A percentile compares a stretch with the other conserved stretches of the same genome.
These are phyloP conservation scores for Chalaropsis thielavioides DNA, from an alignment of 2,329 filamentous ascomycete species.

Conservation along the genomic window DNA sequence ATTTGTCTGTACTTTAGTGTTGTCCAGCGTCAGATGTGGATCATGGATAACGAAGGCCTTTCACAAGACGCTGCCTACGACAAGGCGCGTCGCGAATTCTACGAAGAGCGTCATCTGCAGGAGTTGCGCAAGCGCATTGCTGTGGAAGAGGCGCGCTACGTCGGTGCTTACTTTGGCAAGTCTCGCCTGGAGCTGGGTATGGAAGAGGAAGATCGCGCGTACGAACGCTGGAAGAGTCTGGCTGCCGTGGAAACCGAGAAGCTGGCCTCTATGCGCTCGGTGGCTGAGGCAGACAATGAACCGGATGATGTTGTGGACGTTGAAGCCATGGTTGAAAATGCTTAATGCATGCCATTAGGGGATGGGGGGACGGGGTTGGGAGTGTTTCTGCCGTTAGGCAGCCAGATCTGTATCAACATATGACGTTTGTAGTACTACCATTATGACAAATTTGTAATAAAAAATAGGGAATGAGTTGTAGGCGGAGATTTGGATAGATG, in stretches of 20 bases:
- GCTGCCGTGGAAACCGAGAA: conserved; percentile 38
- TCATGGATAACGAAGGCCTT: conserved; percentile 54
- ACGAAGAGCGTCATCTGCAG: conserved; percentile 63
- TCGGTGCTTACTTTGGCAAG: conserved; percentile 81
- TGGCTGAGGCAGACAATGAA: conserved; percentile 21
- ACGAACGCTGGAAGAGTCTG: conserved; percentile 76
- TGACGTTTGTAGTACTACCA: neutral
- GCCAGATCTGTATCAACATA: conserved; percentile 7
- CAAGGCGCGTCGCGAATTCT: conserved; percentile 76
- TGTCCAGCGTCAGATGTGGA: conserved; percentile 77
- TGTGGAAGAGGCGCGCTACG: conserved; percentile 70
- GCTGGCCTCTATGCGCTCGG: conserved; percentile 28
- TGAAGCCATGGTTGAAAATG: conserved; percentile 9
- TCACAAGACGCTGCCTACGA: conserved; percentile 65
- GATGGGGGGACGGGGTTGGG: neutral
- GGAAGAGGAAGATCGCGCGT: conserved; percentile 64
- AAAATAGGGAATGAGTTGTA: neutral
- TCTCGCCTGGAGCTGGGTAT: conserved; percentile 61
- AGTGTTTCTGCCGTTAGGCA: conserved; percentile 1
- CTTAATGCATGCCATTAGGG: neutral
- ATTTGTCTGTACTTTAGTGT: conserved; percentile 45
- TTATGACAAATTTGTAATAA: conserved; percentile 4
- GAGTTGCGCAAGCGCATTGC: conserved; percentile 74
- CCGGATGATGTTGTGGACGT: neutral
- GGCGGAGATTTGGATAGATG: no score